Evolutionary conservation across 2,329 filamentous ascomycete species (phyloP), one percentile per base, ranked within the genome.

Genomic region (Gnomoniopsis sp.): DNA sequence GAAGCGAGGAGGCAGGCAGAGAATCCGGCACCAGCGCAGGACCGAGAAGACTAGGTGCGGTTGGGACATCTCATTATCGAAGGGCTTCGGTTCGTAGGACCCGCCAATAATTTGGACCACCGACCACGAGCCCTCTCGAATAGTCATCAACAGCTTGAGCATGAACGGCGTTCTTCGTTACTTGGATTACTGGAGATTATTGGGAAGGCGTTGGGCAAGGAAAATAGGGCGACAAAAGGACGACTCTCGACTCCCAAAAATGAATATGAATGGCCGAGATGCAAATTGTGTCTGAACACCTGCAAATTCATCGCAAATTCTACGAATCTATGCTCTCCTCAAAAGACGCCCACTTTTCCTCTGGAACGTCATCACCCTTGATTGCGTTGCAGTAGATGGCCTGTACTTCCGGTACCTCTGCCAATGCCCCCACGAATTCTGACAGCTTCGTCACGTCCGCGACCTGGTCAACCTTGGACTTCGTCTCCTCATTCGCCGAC

Each of bases 401-500:
- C 68, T 91, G 90, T 46, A 96, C 86, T 63, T 89, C 89, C 0
- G 83, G 74, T 57, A 89, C 81, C 52, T 93, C 89, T 59, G 86
- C 81, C 36, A 91, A 65, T 7, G 76, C 74, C 14, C 82, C 77
- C 21, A 87, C 67, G 30, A 96, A 82, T 3, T 81, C 77, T 47
- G 79, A 77, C 30, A 97, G 76, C 19, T 78, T 75, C 52, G 81
- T 75, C 0, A 81, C 79, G 1, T 82, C 79, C 14, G 82, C 77
- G 15, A 80, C 75, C 17, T 82, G 79, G 59, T 88, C 81, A 43
- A 93, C 66, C 8, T 78, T 76, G 19, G 90, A 84, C 70, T 84
- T 84, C 0, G 89, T 93, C 62, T 96, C 92, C 67, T 88, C 85
- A 61, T 93, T 95, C 0, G 91, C 84, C 60, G 88, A 84, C 88